Evolutionary conservation across 2,329 filamentous ascomycete species (phyloP), one percentile per base, ranked within the genome.

Genomic region (Teratosphaeria epicoccoides): DNA sequence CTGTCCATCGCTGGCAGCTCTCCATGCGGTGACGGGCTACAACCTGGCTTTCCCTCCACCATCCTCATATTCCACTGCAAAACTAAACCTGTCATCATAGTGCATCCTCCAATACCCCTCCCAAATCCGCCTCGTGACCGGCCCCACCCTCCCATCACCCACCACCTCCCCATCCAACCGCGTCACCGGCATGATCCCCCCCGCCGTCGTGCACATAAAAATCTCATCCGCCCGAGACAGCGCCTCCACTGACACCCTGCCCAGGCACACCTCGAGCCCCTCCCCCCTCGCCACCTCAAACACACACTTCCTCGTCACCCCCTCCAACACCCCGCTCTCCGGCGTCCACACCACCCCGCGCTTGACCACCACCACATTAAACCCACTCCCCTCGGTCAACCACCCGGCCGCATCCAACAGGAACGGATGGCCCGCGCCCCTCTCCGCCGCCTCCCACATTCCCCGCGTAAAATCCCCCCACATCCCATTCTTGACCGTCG

Each of bases 141-240:
- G 66, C 0, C 76, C 75, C 24, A 76, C 51, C 57, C 70, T 67
- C 0, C 74, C 75, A 50, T 64, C 65, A 2, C 65, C 67, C 0
- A 78, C 62, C 0, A 66, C 64, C 49, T 67, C 56, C 0, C 69
- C 74, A 57, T 78, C 76, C 2, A 78, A 61, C 0, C 49, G 53
- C 0, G 73, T 76, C 24, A 78, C 76, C 0, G 75, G 75, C 75
- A 78, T 78, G 17, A 78, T 69, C 0, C 76, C 76, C 1, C 76
- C 76, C 0, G 76, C 75, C 12, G 76, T 78, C 0, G 75, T 78
- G 53, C 69, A 76, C 74, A 77, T 76, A 25, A 78, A 71, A 4
- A 77, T 68, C 63, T 78, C 76, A 51, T 78, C 75, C 0, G 65
- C 62, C 6, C 68, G 48, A 46, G 76, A 77, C 0, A 63, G 67